Base-by-base conservation (phyloP, 106 monocot genomes). In the Dendrobium officinale region DNA sequence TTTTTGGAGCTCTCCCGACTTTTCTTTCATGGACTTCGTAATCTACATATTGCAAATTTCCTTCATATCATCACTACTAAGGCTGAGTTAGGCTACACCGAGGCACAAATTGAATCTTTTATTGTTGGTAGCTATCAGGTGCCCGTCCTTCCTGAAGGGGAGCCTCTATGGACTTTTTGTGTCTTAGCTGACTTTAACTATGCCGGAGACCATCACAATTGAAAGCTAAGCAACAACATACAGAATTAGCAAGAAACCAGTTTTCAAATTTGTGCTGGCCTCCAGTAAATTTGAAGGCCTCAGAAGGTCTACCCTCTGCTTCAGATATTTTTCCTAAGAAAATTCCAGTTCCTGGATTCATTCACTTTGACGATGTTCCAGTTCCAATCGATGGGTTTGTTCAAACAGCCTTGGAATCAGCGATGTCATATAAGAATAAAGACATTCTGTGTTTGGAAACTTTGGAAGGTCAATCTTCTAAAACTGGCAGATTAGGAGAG, bases 41-140 rank as follows among this genome's bases (percentile, higher is more conserved):
- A 85, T 42, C 79, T 87, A 48, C 90, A 85, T 17, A 81, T 86
- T 45, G 85, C 90, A 77, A 87, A 90, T 77, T 90, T 90, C 77
- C 90, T 90, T 80, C 85, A 90, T 51, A 90, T 85, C 61, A 83
- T 87, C 51, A 37, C 37, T 2, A 37, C 37, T 37, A 75, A 78
- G 22, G 81, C 24, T 2, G 83, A 87, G 47, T 85, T 85, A 29
- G 83, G 85, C n/a, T 79, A 64, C 33, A 83, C 56, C 17, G 81
- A 59, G 41, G 83, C 83, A 6, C 80, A 90, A 73, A 75, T 85
- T 47, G 90, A 90, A 44, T 75, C 77, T 42, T 90, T 87, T 31
- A 77, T 90, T 22, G 33, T 83, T 15, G 83, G 37, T 37, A 37
- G 37, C 37, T 37, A 37, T 37, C 37, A 37, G 2, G 76, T 90